Conservation (phyloP, 2,329 filamentous ascomycete species). For the Fusarium liriodendri region DNA sequence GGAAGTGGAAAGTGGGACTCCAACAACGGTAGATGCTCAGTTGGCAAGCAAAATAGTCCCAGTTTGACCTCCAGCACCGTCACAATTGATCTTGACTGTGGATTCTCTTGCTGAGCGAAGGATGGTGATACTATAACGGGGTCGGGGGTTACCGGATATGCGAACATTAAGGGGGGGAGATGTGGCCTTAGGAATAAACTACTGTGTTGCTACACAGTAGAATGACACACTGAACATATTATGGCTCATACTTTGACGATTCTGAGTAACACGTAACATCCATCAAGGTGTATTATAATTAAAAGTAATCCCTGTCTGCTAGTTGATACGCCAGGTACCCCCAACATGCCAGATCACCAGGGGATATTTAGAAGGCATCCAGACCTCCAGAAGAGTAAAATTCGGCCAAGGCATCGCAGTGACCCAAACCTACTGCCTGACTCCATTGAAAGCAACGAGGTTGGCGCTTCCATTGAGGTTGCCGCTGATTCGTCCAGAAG, state of each 20-base stretch:
- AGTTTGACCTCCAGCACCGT: neutral
- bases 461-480: neutral
- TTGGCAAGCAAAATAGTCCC: neutral
- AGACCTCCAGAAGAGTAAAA: neutral
- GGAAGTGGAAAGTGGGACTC: constrained; percentile 1
- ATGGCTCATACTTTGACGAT: neutral
- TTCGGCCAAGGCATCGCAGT: too few relatives aligned
- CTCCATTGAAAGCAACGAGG: neutral
- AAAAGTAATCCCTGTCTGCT: neutral
- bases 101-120: neutral
- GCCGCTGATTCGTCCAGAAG: neutral
- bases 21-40: constrained; percentile 3
- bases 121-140: neutral
- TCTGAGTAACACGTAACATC: neutral
- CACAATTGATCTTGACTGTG: neutral
- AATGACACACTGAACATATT: neutral
- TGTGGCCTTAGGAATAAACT: neutral
- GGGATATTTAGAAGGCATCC: neutral
- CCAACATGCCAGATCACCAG: neutral
- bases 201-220: neutral
- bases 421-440: neutral
- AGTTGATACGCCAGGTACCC: neutral
- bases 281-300: neutral
- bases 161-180: neutral
- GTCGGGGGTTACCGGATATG: neutral